phyloP scores from a whole-genome alignment of 2,329 filamentous ascomycete genomes.

The Diaporthe ampelina region DNA sequence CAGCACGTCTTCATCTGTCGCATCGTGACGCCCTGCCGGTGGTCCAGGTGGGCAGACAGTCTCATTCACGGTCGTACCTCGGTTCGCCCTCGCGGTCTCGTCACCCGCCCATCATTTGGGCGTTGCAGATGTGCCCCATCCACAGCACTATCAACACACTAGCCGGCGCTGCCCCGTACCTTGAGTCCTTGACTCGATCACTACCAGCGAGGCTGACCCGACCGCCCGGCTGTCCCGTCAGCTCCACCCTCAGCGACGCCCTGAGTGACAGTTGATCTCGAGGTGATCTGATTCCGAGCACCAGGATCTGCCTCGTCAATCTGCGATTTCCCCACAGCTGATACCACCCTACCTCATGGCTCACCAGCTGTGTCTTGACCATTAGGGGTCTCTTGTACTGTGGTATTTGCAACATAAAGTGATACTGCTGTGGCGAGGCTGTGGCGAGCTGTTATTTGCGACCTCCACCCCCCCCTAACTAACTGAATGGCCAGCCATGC shows the following conservation, averaged over 20 bases:
- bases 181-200: conserved; percentile 23
- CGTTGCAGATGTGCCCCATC: background rate
- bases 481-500: background rate
- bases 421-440: background rate
- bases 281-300: conserved; percentile 31
- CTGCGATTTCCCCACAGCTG: conserved; percentile 34
- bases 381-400: background rate
- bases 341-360: conserved; percentile 41
- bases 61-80: background rate
- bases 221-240: conserved; percentile 28
- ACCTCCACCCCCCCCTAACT: background rate
- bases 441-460: background rate
- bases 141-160: background rate
- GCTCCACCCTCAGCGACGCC: conserved; percentile 7
- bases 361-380: conserved; percentile 20
- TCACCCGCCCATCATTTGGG: background rate
- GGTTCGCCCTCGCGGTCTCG: background rate
- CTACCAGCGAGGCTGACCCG: conserved; percentile 24
- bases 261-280: conserved; percentile 15
- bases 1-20: conserved; percentile 13
- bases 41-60: background rate
- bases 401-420: background rate
- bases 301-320: conserved; percentile 34
- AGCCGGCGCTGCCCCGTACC: conserved; percentile 7
- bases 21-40: background rate